Evolutionary conservation across 176 grass and related monocot genomes (phyloP).

Genomic region (Bolboschoenus planiculmis): DNA sequence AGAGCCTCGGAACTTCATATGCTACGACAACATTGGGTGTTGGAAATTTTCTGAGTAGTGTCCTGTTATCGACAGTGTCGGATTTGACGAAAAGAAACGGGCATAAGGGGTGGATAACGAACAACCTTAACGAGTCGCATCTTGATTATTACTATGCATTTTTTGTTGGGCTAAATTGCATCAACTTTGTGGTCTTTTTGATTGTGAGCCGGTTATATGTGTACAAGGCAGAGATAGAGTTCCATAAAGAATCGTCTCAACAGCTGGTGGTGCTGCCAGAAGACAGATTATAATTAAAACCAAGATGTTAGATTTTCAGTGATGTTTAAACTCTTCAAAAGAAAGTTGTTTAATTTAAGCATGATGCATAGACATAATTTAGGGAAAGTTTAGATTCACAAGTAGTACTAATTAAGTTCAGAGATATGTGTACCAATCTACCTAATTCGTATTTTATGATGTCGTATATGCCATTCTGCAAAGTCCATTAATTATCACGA

Average conservation of each 20-base stretch:
- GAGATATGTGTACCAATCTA: neutral
- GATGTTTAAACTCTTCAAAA: neutral
- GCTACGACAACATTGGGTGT: constrained; percentile 69
- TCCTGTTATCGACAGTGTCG: constrained; percentile 52
- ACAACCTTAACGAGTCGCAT: constrained; percentile 82
- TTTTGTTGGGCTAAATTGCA: constrained; percentile 54
- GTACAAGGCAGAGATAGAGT: constrained; percentile 48
- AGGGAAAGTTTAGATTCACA: neutral
- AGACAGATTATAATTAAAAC: constrained; percentile 1
- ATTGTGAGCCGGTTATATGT: constrained; percentile 62
- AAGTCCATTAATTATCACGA: neutral
- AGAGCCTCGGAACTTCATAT: constrained; percentile 81
- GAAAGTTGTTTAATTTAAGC: neutral
- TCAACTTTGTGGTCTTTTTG: constrained; percentile 60
- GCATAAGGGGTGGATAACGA: constrained; percentile 53
- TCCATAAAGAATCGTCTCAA: neutral
- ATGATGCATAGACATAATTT: neutral
- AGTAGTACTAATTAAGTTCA: neutral
- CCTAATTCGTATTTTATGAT: neutral
- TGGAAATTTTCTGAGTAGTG: constrained; percentile 85
- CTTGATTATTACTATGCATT: constrained; percentile 87
- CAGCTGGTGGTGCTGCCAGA: constrained; percentile 25
- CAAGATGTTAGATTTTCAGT: neutral
- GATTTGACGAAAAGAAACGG: constrained; percentile 43
- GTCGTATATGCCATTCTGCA: neutral